These are phyloP conservation scores for Immersiella caudata DNA, from an alignment of 495 filamentous ascomycete species.

Conservation along the genomic window DNA sequence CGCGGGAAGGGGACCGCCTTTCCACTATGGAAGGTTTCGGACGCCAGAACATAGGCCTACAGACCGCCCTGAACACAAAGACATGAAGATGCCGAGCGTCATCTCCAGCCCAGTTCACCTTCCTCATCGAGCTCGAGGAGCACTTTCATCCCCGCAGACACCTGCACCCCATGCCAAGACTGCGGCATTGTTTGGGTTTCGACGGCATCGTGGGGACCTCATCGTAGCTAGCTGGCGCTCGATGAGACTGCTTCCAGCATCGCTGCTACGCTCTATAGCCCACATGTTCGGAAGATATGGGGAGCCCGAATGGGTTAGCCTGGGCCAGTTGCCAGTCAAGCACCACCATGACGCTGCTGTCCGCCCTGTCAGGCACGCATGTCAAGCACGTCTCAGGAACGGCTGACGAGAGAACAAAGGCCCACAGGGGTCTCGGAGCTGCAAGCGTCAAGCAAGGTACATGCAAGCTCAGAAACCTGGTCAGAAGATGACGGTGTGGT, in stretches of 20 bases:
- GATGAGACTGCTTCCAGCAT: neutral
- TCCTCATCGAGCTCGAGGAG: conserved; percentile 32
- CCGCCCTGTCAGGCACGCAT: conserved; percentile 2
- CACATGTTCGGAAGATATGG: neutral
- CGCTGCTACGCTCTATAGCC: neutral
- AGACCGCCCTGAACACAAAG: conserved; percentile 11
- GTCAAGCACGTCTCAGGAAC: conserved; percentile 1
- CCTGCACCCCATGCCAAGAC: conserved; percentile 32
- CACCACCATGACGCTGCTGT: neutral
- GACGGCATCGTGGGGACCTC: conserved; percentile 19
- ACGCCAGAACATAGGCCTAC: conserved; percentile 4
- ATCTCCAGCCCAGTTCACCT: conserved; percentile 31
- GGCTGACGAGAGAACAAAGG: neutral
- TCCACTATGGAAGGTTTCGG: conserved; percentile 28
- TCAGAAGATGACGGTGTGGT: conserved; percentile 28
- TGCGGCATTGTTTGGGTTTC: conserved; percentile 33
- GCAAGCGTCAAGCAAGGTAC: conserved; percentile 39
- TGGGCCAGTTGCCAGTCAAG: neutral
- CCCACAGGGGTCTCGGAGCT: conserved; percentile 25
- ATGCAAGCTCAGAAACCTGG: conserved; percentile 33
- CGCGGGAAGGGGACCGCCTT: conserved; percentile 39
- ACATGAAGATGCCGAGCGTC: conserved; percentile 26
- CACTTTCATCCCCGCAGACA: conserved; percentile 17
- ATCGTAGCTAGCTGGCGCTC: neutral
- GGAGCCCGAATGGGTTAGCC: neutral